Evolutionary conservation across 495 filamentous ascomycete species (phyloP), one percentile per base, ranked within the genome.

Genomic region (Trichoderma reesei): DNA sequence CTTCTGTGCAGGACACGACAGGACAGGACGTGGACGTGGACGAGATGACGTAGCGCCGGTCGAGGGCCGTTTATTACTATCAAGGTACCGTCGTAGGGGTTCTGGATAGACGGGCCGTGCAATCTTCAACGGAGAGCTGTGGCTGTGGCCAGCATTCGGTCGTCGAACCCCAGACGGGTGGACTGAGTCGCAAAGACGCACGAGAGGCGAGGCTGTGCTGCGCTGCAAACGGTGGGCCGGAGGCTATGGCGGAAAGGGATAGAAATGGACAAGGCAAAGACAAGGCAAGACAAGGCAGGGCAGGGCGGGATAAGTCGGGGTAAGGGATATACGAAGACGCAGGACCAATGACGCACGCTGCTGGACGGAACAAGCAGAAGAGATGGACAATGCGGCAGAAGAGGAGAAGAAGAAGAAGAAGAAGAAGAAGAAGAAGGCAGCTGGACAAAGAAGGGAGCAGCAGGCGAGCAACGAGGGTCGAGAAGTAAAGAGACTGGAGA

Each of bases 61-160:
- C 20, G 51, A 46, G 44, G 16, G 18, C 44, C 18, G 13, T 46
- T 48, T 48, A 18, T 18, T 18, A 18, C 44, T 18, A 48, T 18
- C 18, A 5, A 48, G 20, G 44, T 48, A 48, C 33, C 11, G 31
- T 56, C 16, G 11, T 31, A 26, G 26, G 26, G 51, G 51, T 33
- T 31, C 5, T 39, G 38, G 38, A 39, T 39, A 26, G 26, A 56
- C 10, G 51, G 51, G 9, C 51, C 31, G 31, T 34, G 51, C 26
- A 33, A 14, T n/a, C 8, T 56, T 33, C 18, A 56, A 34, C 51
- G 51, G 51, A 56, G 14, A 20, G 51, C 34, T 33, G 51, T 56
- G 51, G 51, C 51, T 56, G 31, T 56, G 51, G 51, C 51, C 51
- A 34, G 31, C 51, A 56, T 56, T 34, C 51, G 14, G 26, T 56